Evolutionary conservation across 768 basidiomycete genomes (phyloP), one percentile per base, ranked within the genome.

Genomic region (Panaeolus papilionaceus): DNA sequence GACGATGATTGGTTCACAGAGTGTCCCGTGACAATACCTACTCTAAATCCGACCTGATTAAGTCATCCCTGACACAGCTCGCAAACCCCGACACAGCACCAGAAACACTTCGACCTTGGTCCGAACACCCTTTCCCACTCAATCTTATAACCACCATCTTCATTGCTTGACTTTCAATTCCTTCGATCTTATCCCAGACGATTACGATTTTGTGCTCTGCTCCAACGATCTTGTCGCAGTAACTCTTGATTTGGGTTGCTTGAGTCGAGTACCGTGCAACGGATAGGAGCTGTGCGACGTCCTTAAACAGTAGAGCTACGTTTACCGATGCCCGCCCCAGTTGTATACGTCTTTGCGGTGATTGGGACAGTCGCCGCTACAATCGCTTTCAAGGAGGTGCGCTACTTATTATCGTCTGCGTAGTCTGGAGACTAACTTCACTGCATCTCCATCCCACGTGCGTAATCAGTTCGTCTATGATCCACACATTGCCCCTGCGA

Each of bases 401-500:
- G 81, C 75, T 61, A 2, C 8, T 16, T 7, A 26, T 23, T 42
- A 40, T 42, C 49, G 18, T 28, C 54, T 63, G 66, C 40, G n/a
- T 39, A 16, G 47, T 64, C 61, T 20, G 16, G 45, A 63, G 58
- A 28, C 44, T 66, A 26, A 58, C 42, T 49, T 39, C 47, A 45
- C 38, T 61, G 37, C 28, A 23, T 49, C 26, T 47, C 65, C 68
- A 20, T 47, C 5, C 51, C 47, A 62, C 65, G 44, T 64, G 33
- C 58, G 69, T 71, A 58, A 68, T 8, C 64, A 92, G 90, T 87
- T 88, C 65, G 85, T 92, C 37, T 91, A 90, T 66, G 89, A 89
- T 69, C 90, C 90, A 10, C 89, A 90, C 67, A 83, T 92, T 66
- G 89, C 88, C 20, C 90, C 89, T 0, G 82, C 79, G 49, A 54